These are phyloP conservation scores for Passalora sequoiae DNA, from an alignment of 2,329 filamentous ascomycete genomes.

Conservation along the genomic window DNA sequence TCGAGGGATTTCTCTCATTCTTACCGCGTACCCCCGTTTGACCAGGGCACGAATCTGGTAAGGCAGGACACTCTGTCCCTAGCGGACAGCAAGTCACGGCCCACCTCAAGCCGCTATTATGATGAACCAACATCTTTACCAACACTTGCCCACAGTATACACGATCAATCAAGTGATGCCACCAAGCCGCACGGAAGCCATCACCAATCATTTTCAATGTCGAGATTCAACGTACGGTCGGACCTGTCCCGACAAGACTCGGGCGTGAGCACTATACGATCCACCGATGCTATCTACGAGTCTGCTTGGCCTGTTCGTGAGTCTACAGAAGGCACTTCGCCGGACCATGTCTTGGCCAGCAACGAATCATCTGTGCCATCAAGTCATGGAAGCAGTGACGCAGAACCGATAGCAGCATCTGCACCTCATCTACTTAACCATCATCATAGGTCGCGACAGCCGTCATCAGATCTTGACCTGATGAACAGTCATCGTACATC, in stretches of 20 bases:
- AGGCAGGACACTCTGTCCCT: too few species aligned
- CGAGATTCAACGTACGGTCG: conserved; percentile 34
- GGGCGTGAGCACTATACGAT: conserved; percentile 30
- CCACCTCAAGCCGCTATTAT: conserved; percentile 11
- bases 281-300: conserved; percentile 25
- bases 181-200: conserved; percentile 22
- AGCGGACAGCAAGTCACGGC: too few species aligned
- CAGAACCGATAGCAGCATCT: conserved; percentile 23
- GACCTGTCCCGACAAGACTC: conserved; percentile 32
- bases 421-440: conserved; percentile 25
- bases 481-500: conserved; percentile 46
- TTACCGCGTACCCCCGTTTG: not conserved
- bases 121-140: too few species aligned
- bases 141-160: too few species aligned
- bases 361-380: conserved; percentile 23
- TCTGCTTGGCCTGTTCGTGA: conserved; percentile 24
- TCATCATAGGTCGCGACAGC: conserved; percentile 15
- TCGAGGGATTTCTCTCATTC: conserved; percentile 18
- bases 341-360: conserved; percentile 16
- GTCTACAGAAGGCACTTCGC: not conserved
- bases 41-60: too few species aligned
- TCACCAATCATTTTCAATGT: conserved; percentile 34
- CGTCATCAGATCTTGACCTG: conserved; percentile 32
- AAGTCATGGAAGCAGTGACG: conserved; percentile 21
- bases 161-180: too few species aligned